These are phyloP conservation scores for Trichoderma koningiopsis DNA, from an alignment of 2,329 filamentous ascomycete genomes.

Conservation along the genomic window DNA sequence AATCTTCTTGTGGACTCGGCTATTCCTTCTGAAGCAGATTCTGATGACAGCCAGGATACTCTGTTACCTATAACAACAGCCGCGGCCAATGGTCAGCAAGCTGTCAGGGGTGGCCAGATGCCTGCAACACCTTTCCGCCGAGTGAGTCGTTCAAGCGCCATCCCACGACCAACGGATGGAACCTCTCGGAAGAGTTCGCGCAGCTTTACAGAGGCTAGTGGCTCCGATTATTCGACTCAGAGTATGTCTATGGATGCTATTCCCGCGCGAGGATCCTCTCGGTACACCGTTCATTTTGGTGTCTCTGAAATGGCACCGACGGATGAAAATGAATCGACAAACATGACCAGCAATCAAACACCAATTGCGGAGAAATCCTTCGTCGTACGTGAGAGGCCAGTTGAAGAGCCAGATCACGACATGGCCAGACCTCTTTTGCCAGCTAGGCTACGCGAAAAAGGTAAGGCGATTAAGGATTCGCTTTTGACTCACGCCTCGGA, in stretches of 20 bases:
- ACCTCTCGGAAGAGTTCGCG: neutral
- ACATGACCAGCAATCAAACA: neutral
- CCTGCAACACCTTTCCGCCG: neutral
- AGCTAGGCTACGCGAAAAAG: neutral
- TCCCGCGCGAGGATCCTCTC: constrained; percentile 30
- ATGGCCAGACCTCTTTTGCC: neutral
- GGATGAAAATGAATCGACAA: neutral
- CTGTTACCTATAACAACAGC: neutral
- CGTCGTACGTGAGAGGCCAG: neutral
- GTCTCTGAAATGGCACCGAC: neutral
- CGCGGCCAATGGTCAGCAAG: neutral
- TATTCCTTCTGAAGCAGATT: constrained; percentile 15
- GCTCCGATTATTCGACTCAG: neutral
- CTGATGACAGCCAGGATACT: neutral
- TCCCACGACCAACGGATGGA: neutral
- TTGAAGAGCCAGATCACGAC: neutral
- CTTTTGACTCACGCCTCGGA: neutral
- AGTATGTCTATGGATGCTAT: constrained; percentile 27
- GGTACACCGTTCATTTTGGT: neutral
- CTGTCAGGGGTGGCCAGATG: neutral
- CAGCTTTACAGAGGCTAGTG: constrained; percentile 3
- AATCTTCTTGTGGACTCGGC: constrained; percentile 17
- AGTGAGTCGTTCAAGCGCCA: neutral
- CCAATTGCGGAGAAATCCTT: neutral
- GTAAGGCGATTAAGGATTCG: constrained; percentile 1